phyloP scores from a whole-genome alignment of 139 green algal genomes.

The Coelastrella sp. region DNA sequence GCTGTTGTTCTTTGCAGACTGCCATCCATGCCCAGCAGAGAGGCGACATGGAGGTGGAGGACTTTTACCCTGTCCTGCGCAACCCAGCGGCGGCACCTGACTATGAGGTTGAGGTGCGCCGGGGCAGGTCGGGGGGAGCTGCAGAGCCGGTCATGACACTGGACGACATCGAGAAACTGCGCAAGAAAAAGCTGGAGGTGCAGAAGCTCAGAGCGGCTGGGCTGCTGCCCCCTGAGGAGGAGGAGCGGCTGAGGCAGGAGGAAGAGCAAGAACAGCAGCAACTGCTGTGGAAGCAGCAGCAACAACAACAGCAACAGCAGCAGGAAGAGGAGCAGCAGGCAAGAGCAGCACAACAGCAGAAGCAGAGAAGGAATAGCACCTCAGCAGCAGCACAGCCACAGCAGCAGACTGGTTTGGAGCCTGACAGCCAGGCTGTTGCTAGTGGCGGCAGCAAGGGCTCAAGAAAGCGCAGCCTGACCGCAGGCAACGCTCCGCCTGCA shows the following conservation, averaged over 20 bases:
- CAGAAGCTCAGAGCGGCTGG: slow-evolving; percentile 15
- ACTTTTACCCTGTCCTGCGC: neutral
- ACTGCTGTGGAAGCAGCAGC: neutral
- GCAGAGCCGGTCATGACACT: neutral
- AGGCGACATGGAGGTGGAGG: neutral
- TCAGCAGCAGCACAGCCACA: neutral
- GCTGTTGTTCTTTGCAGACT: slow-evolving; percentile 1
- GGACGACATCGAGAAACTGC: neutral
- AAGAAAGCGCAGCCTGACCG: neutral
- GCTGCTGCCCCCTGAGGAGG: neutral
- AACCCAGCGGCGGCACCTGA: neutral
- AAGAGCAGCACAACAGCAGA: neutral
- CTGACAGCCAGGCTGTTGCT: neutral
- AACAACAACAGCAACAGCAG: neutral
- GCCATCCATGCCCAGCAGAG: slow-evolving; percentile 31
- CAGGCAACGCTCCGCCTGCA: neutral
- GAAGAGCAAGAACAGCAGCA: neutral
- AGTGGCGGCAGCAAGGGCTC: neutral
- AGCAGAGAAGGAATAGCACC: neutral
- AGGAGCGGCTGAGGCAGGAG: neutral
- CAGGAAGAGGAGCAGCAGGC: neutral
- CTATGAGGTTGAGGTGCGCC: slow-evolving; percentile 23
- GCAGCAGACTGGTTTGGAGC: neutral
- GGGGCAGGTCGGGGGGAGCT: neutral
- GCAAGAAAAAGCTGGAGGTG: neutral